These are phyloP conservation scores for Aureobasidium uvarum DNA, from an alignment of 2,329 filamentous ascomycete species.

Conservation along the genomic window DNA sequence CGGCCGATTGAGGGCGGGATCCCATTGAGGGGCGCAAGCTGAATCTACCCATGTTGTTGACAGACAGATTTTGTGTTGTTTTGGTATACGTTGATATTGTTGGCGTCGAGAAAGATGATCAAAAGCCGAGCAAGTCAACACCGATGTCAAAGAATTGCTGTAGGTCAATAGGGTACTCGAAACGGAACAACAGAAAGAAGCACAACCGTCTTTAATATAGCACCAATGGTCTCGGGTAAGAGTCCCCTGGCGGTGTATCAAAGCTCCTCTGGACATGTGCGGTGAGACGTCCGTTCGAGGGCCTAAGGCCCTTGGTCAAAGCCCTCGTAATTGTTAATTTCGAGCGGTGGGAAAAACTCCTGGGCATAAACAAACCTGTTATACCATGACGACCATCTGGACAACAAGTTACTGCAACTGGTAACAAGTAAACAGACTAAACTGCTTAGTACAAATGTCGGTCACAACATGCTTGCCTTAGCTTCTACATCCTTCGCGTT, in stretches of 20 bases:
- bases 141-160: neutral
- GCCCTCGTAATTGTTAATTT: constrained; percentile 22
- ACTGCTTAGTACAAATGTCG: neutral
- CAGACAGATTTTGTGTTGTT: neutral
- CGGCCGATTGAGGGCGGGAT: constrained; percentile 1
- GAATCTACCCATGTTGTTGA: constrained; percentile 16
- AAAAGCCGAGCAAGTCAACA: neutral
- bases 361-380: constrained; percentile 16
- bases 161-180: neutral
- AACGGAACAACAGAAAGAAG: neutral
- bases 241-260: constrained; percentile 14
- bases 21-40: constrained; percentile 23
- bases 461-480: constrained; percentile 2
- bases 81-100: neutral
- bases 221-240: neutral
- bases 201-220: constrained; percentile 3
- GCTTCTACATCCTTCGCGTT: neutral
- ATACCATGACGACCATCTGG: neutral
- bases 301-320: constrained; percentile 17
- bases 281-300: constrained; percentile 16
- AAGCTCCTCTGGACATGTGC: constrained; percentile 11
- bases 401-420: neutral
- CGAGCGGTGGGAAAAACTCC: constrained; percentile 6
- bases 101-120: neutral
- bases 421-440: constrained; percentile 19